These are phyloP conservation scores for Hamamelis virginiana DNA, from an alignment of 164 flowering plant species.

Conservation along the genomic window DNA sequence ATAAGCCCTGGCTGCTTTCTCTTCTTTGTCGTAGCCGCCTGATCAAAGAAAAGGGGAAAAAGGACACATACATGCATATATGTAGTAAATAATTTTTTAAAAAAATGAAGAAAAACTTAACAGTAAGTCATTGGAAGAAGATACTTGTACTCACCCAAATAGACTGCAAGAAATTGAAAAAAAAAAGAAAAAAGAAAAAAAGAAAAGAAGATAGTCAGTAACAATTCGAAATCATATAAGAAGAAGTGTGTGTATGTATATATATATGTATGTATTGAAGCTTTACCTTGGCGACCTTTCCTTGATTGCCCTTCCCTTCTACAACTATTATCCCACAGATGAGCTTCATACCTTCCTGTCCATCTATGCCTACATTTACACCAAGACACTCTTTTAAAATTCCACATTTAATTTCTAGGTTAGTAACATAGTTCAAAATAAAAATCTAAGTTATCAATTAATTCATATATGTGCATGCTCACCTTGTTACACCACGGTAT, in stretches of 20 bases:
- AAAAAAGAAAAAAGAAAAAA: neutral
- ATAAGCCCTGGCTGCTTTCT: constrained; percentile 93
- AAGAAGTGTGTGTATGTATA: too few species aligned
- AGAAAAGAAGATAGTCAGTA: neutral
- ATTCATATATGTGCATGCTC: neutral
- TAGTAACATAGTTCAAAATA: neutral
- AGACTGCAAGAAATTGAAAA: constrained; percentile 41
- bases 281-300: constrained; percentile 91
- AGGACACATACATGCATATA: too few species aligned
- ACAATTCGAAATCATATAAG: neutral
- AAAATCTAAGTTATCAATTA: neutral
- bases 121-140: neutral
- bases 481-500: constrained; percentile 96
- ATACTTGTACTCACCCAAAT: constrained; percentile 57
- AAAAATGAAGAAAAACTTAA: neutral
- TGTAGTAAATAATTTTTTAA: neutral
- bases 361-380: constrained; percentile 73
- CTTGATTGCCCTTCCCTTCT: constrained; percentile 93
- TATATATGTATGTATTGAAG: too few species aligned
- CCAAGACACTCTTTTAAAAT: constrained; percentile 3
- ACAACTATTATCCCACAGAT: constrained; percentile 97
- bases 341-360: constrained; percentile 98
- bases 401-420: neutral
- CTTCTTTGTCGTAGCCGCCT: constrained; percentile 98
- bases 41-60: constrained; percentile 1